Evolutionary conservation across 805 yeast genomes (phyloP).

Genomic region (Metschnikowia vanudenii): DNA sequence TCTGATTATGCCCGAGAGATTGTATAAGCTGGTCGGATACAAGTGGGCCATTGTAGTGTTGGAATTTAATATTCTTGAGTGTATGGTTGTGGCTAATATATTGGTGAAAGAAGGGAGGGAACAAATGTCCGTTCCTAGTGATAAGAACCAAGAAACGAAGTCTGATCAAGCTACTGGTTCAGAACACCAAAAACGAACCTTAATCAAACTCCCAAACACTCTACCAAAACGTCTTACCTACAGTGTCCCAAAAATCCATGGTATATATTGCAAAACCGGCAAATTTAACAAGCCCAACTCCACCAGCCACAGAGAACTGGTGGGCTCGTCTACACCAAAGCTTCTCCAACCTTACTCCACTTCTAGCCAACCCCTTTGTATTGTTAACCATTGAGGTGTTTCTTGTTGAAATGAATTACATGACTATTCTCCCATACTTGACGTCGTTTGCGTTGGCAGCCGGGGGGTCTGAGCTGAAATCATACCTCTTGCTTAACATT

Average conservation of each 20-base stretch:
- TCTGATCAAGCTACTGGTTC: background rate
- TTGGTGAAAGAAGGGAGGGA: slow-evolving; percentile 10
- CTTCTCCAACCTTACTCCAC: slow-evolving; percentile 21
- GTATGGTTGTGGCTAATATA: slow-evolving; percentile 20
- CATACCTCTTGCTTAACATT: slow-evolving; percentile 49
- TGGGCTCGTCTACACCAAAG: background rate
- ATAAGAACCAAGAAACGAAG: too few relatives aligned
- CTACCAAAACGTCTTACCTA: too few relatives aligned
- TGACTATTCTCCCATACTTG: slow-evolving; percentile 48
- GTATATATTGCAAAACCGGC: background rate
- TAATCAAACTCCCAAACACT: too few relatives aligned
- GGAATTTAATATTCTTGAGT: slow-evolving; percentile 45
- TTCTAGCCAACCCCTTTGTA: slow-evolving; percentile 44
- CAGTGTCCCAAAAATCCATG: too few relatives aligned
- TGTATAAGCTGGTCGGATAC: slow-evolving; percentile 50
- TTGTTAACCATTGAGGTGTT: slow-evolving; percentile 43
- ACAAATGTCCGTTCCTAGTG: background rate
- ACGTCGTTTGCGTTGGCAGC: slow-evolving; percentile 53
- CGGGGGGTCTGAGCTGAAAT: slow-evolving; percentile 43
- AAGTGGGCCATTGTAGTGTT: slow-evolving; percentile 52
- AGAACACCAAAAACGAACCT: too few relatives aligned
- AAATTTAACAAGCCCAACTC: too few relatives aligned
- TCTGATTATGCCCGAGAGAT: slow-evolving; percentile 51
- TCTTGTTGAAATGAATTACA: slow-evolving; percentile 46
- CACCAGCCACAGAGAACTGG: slow-evolving; percentile 1